Conservation (phyloP, 2,329 filamentous ascomycete genomes). For the Massarina eburnea region DNA sequence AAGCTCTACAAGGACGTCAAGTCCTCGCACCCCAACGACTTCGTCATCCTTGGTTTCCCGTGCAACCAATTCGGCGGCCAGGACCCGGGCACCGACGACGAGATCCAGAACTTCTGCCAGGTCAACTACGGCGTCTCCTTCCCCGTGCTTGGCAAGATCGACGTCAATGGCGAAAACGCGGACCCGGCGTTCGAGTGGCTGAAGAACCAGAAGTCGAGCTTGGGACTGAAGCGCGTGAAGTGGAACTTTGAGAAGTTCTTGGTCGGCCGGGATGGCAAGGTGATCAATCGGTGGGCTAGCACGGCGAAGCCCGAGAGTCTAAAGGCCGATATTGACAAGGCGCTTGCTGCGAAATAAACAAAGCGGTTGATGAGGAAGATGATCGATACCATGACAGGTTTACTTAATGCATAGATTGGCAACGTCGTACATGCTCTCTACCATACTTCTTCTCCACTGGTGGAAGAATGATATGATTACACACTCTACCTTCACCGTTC, state of each 20-base stretch:
- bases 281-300: slow-evolving; percentile 84
- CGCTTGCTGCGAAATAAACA: slow-evolving; percentile 51
- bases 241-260: slow-evolving; percentile 99
- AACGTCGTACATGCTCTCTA: neutral
- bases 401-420: neutral
- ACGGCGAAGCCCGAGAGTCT: slow-evolving; percentile 82
- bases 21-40: slow-evolving; percentile 70
- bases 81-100: slow-evolving; percentile 73
- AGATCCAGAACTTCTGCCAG: slow-evolving; percentile 74
- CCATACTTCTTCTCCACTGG: neutral
- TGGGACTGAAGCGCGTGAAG: slow-evolving; percentile 90
- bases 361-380: neutral
- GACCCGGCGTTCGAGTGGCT: slow-evolving; percentile 78
- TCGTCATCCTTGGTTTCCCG: slow-evolving; percentile 90
- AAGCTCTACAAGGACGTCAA: slow-evolving; percentile 80
- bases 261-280: slow-evolving; percentile 79
- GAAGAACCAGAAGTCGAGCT: slow-evolving; percentile 71
- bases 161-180: slow-evolving; percentile 81
- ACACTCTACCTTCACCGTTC: neutral
- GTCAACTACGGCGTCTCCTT: slow-evolving; percentile 93
- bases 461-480: slow-evolving; percentile 2
- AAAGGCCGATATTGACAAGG: slow-evolving; percentile 73
- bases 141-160: slow-evolving; percentile 86
- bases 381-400: slow-evolving; percentile 1
- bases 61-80: slow-evolving; percentile 97